A percentile compares a stretch with the other conserved stretches of the same genome.
Evolutionary conservation across 176 grass and related monocot species (phyloP).

Genomic region (Phoenix dactylifera): DNA sequence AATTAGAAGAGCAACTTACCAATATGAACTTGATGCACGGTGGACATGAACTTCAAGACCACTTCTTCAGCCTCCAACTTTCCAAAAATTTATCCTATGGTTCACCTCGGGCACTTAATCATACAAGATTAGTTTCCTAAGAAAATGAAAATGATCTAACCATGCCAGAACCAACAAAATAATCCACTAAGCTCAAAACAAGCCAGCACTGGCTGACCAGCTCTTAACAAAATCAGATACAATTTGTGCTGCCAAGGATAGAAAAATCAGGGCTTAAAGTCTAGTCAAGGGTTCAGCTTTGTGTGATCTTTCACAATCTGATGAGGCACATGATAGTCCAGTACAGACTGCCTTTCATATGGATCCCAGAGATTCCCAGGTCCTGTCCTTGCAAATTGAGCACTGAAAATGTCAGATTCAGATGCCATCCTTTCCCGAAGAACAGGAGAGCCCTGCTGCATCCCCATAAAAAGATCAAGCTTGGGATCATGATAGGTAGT

Average conservation of each 20-base stretch:
- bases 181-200: slow-evolving; percentile 3
- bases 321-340: slow-evolving; percentile 38
- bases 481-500: slow-evolving; percentile 12
- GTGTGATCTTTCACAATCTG: slow-evolving; percentile 29
- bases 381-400: slow-evolving; percentile 67
- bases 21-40: neutral
- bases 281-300: slow-evolving; percentile 57
- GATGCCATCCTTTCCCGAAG: slow-evolving; percentile 47
- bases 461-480: slow-evolving; percentile 36
- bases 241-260: slow-evolving; percentile 16
- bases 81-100: slow-evolving; percentile 7
- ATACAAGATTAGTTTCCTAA: slow-evolving; percentile 3
- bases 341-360: slow-evolving; percentile 28
- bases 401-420: slow-evolving; percentile 55
- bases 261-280: slow-evolving; percentile 32
- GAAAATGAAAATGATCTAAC: neutral
- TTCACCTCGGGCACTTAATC: neutral
- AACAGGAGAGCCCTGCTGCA: slow-evolving; percentile 36
- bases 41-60: neutral
- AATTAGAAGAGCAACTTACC: neutral
- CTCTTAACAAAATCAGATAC: neutral
- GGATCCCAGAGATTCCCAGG: slow-evolving; percentile 49
- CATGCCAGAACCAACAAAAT: slow-evolving; percentile 15
- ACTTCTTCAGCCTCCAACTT: slow-evolving; percentile 3
- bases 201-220: neutral